Conservation (phyloP, 495 filamentous ascomycete species). For the Penicillium alfredii region DNA sequence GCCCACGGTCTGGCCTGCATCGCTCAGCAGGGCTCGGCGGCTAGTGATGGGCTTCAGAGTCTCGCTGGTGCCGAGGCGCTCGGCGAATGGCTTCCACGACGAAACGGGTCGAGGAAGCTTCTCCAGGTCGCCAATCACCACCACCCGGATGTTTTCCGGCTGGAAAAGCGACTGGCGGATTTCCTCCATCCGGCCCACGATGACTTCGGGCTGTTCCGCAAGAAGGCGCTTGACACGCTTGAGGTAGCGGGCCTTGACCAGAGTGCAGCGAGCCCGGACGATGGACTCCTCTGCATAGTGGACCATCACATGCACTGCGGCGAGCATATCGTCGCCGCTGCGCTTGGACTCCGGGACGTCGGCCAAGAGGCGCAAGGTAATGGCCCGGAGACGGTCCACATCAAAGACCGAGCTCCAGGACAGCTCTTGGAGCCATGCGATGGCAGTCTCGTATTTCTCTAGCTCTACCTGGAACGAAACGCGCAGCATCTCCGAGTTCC, state of each 20-base stretch:
- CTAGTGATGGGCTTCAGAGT: constrained; percentile 54
- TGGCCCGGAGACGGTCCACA: constrained; percentile 68
- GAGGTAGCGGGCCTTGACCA: constrained; percentile 85
- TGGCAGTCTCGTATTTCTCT: constrained; percentile 75
- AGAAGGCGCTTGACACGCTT: constrained; percentile 75
- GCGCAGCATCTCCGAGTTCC: constrained; percentile 71
- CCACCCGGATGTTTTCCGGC: constrained; percentile 74
- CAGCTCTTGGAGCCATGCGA: constrained; percentile 81
- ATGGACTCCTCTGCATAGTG: constrained; percentile 69
- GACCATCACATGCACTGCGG: constrained; percentile 74
- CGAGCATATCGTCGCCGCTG: constrained; percentile 62
- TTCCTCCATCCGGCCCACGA: constrained; percentile 69
- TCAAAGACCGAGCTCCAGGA: constrained; percentile 88
- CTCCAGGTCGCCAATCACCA: constrained; percentile 76
- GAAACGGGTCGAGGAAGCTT: constrained; percentile 75
- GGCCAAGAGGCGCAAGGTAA: constrained; percentile 80
- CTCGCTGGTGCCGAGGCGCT: constrained; percentile 39
- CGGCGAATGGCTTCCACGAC: constrained; percentile 66
- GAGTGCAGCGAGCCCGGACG: constrained; percentile 67
- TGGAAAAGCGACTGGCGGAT: constrained; percentile 68
- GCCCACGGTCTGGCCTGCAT: constrained; percentile 66
- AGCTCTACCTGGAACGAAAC: constrained; percentile 81
- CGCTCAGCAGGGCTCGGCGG: constrained; percentile 57
- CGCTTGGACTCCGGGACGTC: constrained; percentile 93
- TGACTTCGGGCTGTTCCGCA: constrained; percentile 59